Evolutionary conservation across 2,329 filamentous ascomycete genomes (phyloP), one percentile per base, ranked within the genome.

Genomic region (Rasamsonia emersonii): DNA sequence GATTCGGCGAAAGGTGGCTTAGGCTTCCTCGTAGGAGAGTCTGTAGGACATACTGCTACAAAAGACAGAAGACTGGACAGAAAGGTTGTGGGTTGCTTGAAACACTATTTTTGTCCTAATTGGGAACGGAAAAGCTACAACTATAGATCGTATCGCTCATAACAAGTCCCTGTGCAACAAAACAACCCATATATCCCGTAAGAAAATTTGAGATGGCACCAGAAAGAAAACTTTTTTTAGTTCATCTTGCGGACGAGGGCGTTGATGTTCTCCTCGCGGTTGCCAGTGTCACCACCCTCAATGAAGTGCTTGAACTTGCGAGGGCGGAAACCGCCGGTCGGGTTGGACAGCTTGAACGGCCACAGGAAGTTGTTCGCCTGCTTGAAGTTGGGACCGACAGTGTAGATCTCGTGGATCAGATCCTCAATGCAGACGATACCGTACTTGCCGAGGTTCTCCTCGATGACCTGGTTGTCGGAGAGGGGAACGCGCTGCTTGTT

Each of bases 281-380:
- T 96, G 65, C 91, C 91, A 54, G 93, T 73, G 69, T 98, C 91
- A 81, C 91, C 91, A 69, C 89, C 91, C 76, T 95, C 84, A 45
- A 96, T 84, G 73, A 85, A 96, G 75, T 96, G 88, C 76, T 86
- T 91, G 80, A 96, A 96, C 77, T 96, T 98, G 71, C 91, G 77
- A 56, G 82, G 69, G 54, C 82, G 82, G 86, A 96, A 98, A 48
- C 91, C 89, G 65, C 91, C 91, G 54, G 72, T 96, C 62, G 91
- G 91, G 79, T 93, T 95, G 78, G 79, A 86, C 52, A 98, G 83
- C 83, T 98, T 96, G 81, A 98, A 98, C 62, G 91, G 91, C 91
- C 91, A 98, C 52, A 96, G 73, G 80, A 96, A 96, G 82, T 96
- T 98, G 73, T 81, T 78, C 58, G 85, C 86, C 75, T 95, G 88